Conservation (phyloP, 371 early-diverging fungal genomes). For the Mortierella sp. region DNA sequence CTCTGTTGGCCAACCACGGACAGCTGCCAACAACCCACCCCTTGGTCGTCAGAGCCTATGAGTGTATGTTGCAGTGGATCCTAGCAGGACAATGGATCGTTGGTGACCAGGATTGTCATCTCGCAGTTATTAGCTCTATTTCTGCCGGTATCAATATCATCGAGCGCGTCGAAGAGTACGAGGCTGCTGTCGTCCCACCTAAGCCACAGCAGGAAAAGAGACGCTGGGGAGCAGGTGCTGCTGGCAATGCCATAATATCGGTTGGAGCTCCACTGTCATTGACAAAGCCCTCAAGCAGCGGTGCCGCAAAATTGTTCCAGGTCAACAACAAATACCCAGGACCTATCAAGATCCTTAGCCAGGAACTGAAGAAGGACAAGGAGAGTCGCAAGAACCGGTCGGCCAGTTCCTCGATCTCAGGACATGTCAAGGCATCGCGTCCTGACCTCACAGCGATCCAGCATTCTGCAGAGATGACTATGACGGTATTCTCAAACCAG, state of each 20-base stretch:
- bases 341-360: slow-evolving; percentile 53
- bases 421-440: slow-evolving; percentile 33
- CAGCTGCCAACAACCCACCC: slow-evolving; percentile 63
- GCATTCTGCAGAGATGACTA: slow-evolving; percentile 81
- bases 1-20: slow-evolving; percentile 61
- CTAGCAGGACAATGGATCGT: slow-evolving; percentile 83
- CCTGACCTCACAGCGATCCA: slow-evolving; percentile 68
- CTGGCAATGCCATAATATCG: slow-evolving; percentile 53
- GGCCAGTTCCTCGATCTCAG: slow-evolving; percentile 49
- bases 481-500: slow-evolving; percentile 79
- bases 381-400: slow-evolving; percentile 47
- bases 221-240: slow-evolving; percentile 46
- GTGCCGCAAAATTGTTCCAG: slow-evolving; percentile 47
- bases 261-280: slow-evolving; percentile 47
- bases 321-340: slow-evolving; percentile 53
- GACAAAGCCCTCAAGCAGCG: slow-evolving; percentile 39
- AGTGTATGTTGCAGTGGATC: slow-evolving; percentile 84
- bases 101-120: slow-evolving; percentile 77
- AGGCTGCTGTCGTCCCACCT: slow-evolving; percentile 30
- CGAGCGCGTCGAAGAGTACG: slow-evolving; percentile 67
- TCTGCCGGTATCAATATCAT: slow-evolving; percentile 79
- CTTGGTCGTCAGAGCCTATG: slow-evolving; percentile 80
- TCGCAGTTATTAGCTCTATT: slow-evolving; percentile 77
- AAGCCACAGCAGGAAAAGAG: slow-evolving; percentile 55
- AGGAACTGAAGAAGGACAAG: slow-evolving; percentile 44